Conservation (phyloP, 2,329 filamentous ascomycete genomes). For the Sphaerostilbella broomeana region DNA sequence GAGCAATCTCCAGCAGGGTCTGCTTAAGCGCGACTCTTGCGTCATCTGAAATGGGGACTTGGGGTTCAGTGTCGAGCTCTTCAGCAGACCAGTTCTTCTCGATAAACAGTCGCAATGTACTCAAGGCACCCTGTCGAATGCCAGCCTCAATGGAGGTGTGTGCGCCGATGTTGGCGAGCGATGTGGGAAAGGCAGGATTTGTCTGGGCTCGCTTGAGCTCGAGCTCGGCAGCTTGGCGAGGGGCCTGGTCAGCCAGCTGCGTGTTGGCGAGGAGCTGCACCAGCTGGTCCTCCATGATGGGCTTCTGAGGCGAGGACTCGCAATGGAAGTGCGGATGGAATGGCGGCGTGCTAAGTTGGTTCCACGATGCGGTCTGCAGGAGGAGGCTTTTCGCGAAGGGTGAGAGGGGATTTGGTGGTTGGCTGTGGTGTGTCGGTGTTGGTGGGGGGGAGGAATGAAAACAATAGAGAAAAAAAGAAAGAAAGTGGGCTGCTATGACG, state of each 20-base stretch:
- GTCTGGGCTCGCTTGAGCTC: conserved; percentile 67
- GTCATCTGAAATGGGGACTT: conserved; percentile 62
- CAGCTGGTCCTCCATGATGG: conserved; percentile 82
- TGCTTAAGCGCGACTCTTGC: conserved; percentile 68
- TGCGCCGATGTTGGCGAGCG: conserved; percentile 72
- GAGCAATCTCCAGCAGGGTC: conserved; percentile 68
- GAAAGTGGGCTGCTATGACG: conserved; percentile 7
- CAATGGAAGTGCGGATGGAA: neutral
- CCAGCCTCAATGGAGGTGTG: conserved; percentile 66
- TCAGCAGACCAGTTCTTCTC: conserved; percentile 75
- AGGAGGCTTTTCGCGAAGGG: conserved; percentile 4
- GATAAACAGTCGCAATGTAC: conserved; percentile 76
- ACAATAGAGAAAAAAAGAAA: no score
- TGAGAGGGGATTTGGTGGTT: conserved; percentile 11
- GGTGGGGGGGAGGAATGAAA: conserved; percentile 14
- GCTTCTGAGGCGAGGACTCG: neutral
- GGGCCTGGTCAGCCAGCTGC: conserved; percentile 66
- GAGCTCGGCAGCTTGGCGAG: conserved; percentile 79
- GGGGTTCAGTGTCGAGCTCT: conserved; percentile 58
- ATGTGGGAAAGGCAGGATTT: conserved; percentile 67
- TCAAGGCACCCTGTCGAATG: conserved; percentile 77
- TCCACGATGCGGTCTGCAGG: neutral
- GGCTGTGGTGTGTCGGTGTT: no score
- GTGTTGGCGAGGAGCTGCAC: conserved; percentile 82
- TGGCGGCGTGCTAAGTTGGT: neutral